phyloP scores from a whole-genome alignment of 331 rosid genomes.

The Quercus lobata region DNA sequence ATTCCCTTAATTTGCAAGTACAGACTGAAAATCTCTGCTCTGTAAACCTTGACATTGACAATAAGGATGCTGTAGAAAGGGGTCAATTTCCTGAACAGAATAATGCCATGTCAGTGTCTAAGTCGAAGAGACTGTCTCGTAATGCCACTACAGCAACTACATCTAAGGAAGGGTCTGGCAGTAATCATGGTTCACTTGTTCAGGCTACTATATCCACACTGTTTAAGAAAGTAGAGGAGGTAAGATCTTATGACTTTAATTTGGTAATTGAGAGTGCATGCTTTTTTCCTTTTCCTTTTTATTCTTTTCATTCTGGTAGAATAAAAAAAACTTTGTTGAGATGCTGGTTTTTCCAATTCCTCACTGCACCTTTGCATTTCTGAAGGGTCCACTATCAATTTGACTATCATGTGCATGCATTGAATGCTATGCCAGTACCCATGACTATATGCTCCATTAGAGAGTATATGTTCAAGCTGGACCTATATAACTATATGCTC shows the following conservation, averaged over 20 bases:
- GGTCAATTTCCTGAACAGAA: constrained; percentile 26
- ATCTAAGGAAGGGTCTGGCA: constrained; percentile 19
- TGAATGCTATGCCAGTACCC: neutral
- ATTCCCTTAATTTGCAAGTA: constrained; percentile 41
- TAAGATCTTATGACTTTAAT: constrained; percentile 19
- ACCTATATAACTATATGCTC: too few species aligned
- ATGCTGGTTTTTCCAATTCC: neutral
- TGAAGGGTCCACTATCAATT: neutral
- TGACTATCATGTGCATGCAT: neutral
- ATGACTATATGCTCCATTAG: neutral
- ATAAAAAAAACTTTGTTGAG: too few species aligned
- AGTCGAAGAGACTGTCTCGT: constrained; percentile 11
- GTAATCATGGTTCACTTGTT: constrained; percentile 47
- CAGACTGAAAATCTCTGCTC: constrained; percentile 40
- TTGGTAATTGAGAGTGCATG: neutral
- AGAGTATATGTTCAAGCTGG: too few species aligned
- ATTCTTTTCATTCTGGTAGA: neutral
- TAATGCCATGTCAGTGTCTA: constrained; percentile 17
- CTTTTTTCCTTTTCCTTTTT: neutral
- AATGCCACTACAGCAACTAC: neutral
- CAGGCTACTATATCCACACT: constrained; percentile 74
- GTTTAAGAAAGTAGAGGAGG: constrained; percentile 89
- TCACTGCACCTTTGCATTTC: neutral
- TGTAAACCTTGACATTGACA: constrained; percentile 30
- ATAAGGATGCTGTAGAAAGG: constrained; percentile 31